Conservation (phyloP, 768 basidiomycete genomes). For the Inosperma sp. region DNA sequence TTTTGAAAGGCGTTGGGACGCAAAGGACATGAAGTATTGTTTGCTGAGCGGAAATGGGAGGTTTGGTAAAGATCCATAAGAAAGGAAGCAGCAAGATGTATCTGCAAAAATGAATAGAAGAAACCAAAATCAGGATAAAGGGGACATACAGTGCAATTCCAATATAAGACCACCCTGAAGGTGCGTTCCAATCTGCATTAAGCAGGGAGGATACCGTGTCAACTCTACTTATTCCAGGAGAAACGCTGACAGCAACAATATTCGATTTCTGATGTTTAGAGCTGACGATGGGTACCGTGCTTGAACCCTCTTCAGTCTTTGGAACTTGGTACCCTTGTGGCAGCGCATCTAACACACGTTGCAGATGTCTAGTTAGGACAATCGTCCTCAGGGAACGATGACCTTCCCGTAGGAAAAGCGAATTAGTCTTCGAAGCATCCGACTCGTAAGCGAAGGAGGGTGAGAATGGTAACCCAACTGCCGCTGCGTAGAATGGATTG, state of each 20-base stretch:
- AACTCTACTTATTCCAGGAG: slow-evolving; percentile 68
- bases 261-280: slow-evolving; percentile 54
- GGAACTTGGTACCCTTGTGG: slow-evolving; percentile 54
- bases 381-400: slow-evolving; percentile 56
- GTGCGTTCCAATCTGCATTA: slow-evolving; percentile 41
- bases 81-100: slow-evolving; percentile 66
- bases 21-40: slow-evolving; percentile 78
- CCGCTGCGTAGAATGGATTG: slow-evolving; percentile 88
- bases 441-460: slow-evolving; percentile 24
- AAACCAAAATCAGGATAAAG: slow-evolving; percentile 12
- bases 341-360: slow-evolving; percentile 79
- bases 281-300: slow-evolving; percentile 35
- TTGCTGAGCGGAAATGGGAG: slow-evolving; percentile 60
- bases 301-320: slow-evolving; percentile 34
- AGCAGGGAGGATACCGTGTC: slow-evolving; percentile 62
- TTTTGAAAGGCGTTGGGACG: slow-evolving; percentile 75
- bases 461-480: slow-evolving; percentile 38
- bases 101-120: slow-evolving; percentile 30
- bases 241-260: slow-evolving; percentile 68
- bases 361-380: slow-evolving; percentile 72
- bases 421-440: slow-evolving; percentile 20
- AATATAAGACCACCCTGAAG: slow-evolving; percentile 34
- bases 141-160: slow-evolving; percentile 45
- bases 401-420: slow-evolving; percentile 57
- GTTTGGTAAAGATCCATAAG: slow-evolving; percentile 65